Percentiles rank a stretch among this genome's conserved stretches.
Evolutionary conservation across 176 grass and related monocot species (phyloP).

Genomic region (Pontederia paniculata): DNA sequence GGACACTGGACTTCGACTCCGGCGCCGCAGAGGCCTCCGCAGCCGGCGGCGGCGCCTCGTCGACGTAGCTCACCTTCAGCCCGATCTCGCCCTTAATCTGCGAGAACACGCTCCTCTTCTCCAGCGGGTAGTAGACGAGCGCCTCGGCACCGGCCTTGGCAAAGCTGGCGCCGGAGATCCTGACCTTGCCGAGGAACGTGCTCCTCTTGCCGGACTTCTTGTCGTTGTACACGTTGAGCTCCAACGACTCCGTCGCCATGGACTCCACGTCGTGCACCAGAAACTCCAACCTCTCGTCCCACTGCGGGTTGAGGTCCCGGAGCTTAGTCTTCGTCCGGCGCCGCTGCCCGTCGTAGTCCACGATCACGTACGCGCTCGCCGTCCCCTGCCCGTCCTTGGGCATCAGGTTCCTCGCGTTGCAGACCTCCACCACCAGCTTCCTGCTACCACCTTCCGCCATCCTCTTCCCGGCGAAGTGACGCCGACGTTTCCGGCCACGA

Average conservation of each 20-base stretch:
- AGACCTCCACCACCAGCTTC: constrained; percentile 76
- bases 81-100: constrained; percentile 97
- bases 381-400: constrained; percentile 97
- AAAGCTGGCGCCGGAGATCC: constrained; percentile 47
- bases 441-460: constrained; percentile 44
- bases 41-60: constrained; percentile 29
- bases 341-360: constrained; percentile 97
- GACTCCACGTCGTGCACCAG: constrained; percentile 48
- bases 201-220: constrained; percentile 59
- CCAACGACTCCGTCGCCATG: constrained; percentile 51
- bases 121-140: constrained; percentile 86
- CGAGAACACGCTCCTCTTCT: constrained; percentile 94
- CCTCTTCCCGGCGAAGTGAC: background rate
- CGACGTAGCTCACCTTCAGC: constrained; percentile 69
- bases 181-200: constrained; percentile 94
- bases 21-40: background rate
- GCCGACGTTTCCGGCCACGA: too few relatives aligned
- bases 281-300: constrained; percentile 89
- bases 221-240: constrained; percentile 98
- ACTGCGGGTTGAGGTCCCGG: constrained; percentile 85
- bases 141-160: constrained; percentile 44
- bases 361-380: constrained; percentile 87
- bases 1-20: constrained; percentile 13
- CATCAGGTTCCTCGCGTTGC: constrained; percentile 91
- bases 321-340: constrained; percentile 66